These are phyloP conservation scores for Eucalyptus marginata DNA, from an alignment of 345 rosid genomes.

Conservation along the genomic window DNA sequence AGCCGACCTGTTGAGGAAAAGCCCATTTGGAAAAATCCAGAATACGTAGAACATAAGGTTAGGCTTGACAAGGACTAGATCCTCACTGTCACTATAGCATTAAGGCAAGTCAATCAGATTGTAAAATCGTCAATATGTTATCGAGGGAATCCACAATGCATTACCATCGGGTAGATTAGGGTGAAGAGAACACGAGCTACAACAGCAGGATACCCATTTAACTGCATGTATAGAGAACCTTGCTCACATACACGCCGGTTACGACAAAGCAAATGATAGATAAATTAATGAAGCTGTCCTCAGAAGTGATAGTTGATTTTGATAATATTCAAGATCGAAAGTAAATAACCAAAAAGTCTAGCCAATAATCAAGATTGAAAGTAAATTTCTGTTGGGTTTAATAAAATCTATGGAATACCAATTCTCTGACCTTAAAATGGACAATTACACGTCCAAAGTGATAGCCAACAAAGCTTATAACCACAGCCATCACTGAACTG, in stretches of 20 bases:
- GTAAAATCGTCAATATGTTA: not conserved
- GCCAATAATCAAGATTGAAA: conserved; percentile 35
- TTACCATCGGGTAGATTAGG: conserved; percentile 47
- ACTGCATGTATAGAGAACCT: conserved; percentile 72
- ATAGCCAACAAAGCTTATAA: conserved; percentile 65
- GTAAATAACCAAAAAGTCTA: conserved; percentile 35
- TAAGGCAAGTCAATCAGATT: not conserved
- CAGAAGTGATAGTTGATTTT: not conserved
- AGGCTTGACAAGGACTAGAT: not conserved
- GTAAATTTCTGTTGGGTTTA: not conserved
- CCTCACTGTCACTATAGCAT: not conserved
- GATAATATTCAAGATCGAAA: not conserved
- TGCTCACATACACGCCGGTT: conserved; percentile 52
- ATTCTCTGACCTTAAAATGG: conserved; percentile 54
- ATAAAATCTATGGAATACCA: not conserved
- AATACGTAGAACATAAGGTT: not conserved
- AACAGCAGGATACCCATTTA: conserved; percentile 59
- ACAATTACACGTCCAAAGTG: conserved; percentile 70
- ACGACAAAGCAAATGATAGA: not conserved
- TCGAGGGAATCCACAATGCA: not conserved
- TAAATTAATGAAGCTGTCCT: not conserved
- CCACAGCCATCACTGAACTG: conserved; percentile 65
- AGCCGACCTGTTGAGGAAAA: conserved; percentile 14
- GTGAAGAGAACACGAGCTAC: conserved; percentile 59
- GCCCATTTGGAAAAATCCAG: not conserved